A percentile compares a stretch with the other conserved stretches of the same genome.
Conservation (phyloP, 176 grass and related monocot species). For the Oryza officinalis region DNA sequence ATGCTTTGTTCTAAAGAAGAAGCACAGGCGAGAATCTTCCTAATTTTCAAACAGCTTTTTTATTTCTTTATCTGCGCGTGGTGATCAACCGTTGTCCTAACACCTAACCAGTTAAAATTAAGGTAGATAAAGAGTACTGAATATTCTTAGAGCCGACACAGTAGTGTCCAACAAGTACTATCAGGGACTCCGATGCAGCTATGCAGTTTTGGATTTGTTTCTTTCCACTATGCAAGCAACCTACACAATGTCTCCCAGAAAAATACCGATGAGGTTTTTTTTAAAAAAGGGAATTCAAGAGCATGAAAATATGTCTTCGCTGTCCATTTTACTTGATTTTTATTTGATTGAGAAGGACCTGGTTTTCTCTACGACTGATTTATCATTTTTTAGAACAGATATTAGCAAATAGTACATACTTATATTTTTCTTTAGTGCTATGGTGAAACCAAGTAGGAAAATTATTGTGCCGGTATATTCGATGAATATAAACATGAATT, state of each 20-base stretch:
- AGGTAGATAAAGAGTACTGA: constrained; percentile 16
- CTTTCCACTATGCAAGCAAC: not conserved
- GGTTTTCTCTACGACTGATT: not conserved
- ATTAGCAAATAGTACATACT: not conserved
- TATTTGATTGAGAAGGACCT: not conserved
- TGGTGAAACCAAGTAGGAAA: not conserved
- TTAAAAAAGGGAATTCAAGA: no score
- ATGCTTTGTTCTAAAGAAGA: constrained; percentile 38
- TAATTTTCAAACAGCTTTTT: constrained; percentile 27
- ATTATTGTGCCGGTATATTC: not conserved
- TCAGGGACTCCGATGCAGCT: not conserved
- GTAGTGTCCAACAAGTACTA: constrained; percentile 1
- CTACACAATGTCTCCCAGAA: not conserved
- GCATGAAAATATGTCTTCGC: no score
- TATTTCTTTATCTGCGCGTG: constrained; percentile 36
- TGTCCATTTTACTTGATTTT: not conserved
- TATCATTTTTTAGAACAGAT: not conserved
- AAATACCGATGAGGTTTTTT: no score
- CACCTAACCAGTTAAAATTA: constrained; percentile 36
- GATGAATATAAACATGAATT: not conserved
- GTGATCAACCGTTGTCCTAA: constrained; percentile 23
- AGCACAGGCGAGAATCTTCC: constrained; percentile 35
- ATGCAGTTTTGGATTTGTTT: not conserved
- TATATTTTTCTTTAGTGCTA: not conserved
- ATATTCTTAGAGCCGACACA: constrained; percentile 33